Percentiles rank a stretch among this genome's conserved stretches.
Conservation (phyloP, 805 yeast species). For the Candida stauntonica region DNA sequence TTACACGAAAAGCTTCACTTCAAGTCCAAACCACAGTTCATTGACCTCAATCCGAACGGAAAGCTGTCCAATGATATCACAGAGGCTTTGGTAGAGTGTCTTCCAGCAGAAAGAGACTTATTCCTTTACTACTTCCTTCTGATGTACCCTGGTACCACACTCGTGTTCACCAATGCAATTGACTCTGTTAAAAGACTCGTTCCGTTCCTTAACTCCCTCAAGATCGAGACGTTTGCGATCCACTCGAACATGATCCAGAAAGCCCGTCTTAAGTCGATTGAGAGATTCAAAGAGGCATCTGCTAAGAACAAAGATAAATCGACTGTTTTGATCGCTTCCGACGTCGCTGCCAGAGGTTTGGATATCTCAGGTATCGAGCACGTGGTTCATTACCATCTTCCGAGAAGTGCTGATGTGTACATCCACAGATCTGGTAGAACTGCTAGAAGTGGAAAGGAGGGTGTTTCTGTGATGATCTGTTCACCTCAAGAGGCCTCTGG, state of each 20-base stretch:
- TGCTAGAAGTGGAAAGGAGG: slow-evolving; percentile 91
- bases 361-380: slow-evolving; percentile 90
- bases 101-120: slow-evolving; percentile 83
- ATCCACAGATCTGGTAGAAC: slow-evolving; percentile 97
- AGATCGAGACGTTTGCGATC: slow-evolving; percentile 65
- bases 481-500: slow-evolving; percentile 93
- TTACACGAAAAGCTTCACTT: slow-evolving; percentile 69
- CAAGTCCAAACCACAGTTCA: slow-evolving; percentile 60
- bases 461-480: slow-evolving; percentile 91
- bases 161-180: slow-evolving; percentile 92
- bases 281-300: slow-evolving; percentile 62
- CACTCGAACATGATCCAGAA: slow-evolving; percentile 96
- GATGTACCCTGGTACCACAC: slow-evolving; percentile 82
- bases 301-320: slow-evolving; percentile 35
- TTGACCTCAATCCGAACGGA: slow-evolving; percentile 86
- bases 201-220: slow-evolving; percentile 67
- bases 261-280: slow-evolving; percentile 81
- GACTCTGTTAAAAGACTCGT: slow-evolving; percentile 87
- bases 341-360: slow-evolving; percentile 97
- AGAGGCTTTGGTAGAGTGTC: slow-evolving; percentile 90
- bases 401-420: slow-evolving; percentile 90
- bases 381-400: slow-evolving; percentile 93
- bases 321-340: slow-evolving; percentile 84
- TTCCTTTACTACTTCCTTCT: slow-evolving; percentile 82
- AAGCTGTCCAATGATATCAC: slow-evolving; percentile 68